Evolutionary conservation across 2,329 filamentous ascomycete species (phyloP).

Genomic region (Apiospora aurea): DNA sequence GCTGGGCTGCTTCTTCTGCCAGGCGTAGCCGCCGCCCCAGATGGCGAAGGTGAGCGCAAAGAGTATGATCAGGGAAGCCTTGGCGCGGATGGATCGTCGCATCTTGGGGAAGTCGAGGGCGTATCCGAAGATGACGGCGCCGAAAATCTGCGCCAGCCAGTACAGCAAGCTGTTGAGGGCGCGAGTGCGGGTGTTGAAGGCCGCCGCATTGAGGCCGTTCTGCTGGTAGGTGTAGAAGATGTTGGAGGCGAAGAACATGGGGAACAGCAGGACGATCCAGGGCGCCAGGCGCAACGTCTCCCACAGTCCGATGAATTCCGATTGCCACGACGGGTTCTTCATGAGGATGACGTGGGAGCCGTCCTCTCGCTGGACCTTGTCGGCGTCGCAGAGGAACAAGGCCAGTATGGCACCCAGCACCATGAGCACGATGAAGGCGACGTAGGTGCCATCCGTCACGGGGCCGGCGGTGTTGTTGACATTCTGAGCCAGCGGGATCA

Average conservation of each 20-base stretch:
- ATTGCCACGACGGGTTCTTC: slow-evolving; percentile 79
- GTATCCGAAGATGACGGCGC: slow-evolving; percentile 71
- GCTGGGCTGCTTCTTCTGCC: slow-evolving; percentile 63
- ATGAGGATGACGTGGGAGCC: slow-evolving; percentile 75
- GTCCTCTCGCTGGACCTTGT: slow-evolving; percentile 71
- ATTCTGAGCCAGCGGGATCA: slow-evolving; percentile 78
- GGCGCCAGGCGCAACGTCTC: slow-evolving; percentile 69
- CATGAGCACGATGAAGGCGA: slow-evolving; percentile 78
- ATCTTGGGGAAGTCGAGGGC: slow-evolving; percentile 65
- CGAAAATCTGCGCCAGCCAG: slow-evolving; percentile 76
- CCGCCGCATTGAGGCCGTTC: slow-evolving; percentile 72
- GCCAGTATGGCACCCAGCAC: slow-evolving; percentile 68
- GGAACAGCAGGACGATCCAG: slow-evolving; percentile 75
- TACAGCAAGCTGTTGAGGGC: slow-evolving; percentile 76
- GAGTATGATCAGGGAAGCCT: slow-evolving; percentile 62
- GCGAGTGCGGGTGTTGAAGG: slow-evolving; percentile 75
- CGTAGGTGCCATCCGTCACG: slow-evolving; percentile 74
- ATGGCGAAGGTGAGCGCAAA: slow-evolving; percentile 71
- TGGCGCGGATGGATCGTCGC: slow-evolving; percentile 69
- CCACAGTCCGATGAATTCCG: slow-evolving; percentile 72
- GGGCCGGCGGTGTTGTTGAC: slow-evolving; percentile 60
- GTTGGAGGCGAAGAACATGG: slow-evolving; percentile 81
- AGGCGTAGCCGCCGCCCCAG: slow-evolving; percentile 79
- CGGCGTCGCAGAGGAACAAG: slow-evolving; percentile 68
- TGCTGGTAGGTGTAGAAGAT: slow-evolving; percentile 85